Base-by-base conservation (phyloP, 2,329 filamentous ascomycete species). In the Sporothrix inflata region DNA sequence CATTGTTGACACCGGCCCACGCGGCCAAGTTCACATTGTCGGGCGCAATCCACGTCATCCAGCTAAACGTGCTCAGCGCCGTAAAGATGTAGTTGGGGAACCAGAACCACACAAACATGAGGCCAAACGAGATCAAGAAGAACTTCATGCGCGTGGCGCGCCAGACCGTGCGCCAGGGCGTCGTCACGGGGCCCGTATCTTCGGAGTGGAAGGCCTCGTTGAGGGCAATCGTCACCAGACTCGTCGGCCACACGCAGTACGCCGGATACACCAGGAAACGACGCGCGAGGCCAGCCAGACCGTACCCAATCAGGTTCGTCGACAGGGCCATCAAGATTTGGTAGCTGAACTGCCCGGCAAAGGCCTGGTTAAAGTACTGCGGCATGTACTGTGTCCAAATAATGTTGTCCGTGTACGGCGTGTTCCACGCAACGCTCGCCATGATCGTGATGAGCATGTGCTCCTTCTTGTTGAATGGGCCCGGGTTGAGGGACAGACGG, bases 391-490 rank as follows among this genome's bases (percentile, higher is more conserved):
- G 85, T 2, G 82, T 83, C 84, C 84, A 86, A 63, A 86, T 81
- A 49, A 71, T 71, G 61, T 71, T 71, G 60, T 71, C 49, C 34
- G 70, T 71, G 38, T 71, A 71, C 3, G 70, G 70, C 30, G 81
- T 77, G 30, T 80, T 81, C 75, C 80, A 83, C 14, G 84, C 84
- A 14, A 86, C 73, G 77, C 91, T 90, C 71, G 90, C 88, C 86
- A 88, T 88, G 78, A 88, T 87, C 40, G 85, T 83, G 73, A 89
- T 86, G 67, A 89, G 79, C 81, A 87, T 83, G 76, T 90, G 88
- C 78, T 90, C 88, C 79, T 90, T 90, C 76, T 85, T 85, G 70
- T 85, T 86, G 77, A 89, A 89, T 1, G 84, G 84, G 0, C 87
- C 86, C 0, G 87, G 86, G 76, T 88, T 89, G 16, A 88, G 81